phyloP scores from a whole-genome alignment of 78 protist genomes.

The Mastigamoeba balamuthi region DNA sequence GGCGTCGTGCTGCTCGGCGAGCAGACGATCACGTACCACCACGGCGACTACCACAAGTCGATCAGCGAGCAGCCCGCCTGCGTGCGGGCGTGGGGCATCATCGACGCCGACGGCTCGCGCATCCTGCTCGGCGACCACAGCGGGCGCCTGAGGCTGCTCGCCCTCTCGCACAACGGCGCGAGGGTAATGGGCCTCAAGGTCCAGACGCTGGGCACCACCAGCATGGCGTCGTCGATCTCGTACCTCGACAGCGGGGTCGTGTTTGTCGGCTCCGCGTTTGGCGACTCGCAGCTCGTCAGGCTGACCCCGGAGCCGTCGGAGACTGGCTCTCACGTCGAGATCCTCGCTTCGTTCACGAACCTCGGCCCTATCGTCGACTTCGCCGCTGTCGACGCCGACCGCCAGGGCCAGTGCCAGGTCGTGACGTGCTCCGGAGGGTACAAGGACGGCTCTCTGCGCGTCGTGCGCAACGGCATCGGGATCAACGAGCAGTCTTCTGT shows the following conservation, averaged over 20 bases:
- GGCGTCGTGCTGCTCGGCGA: conserved; percentile 69
- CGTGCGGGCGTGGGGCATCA: neutral
- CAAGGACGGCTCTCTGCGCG: conserved; percentile 74
- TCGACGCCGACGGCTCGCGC: conserved; percentile 43
- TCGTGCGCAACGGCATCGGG: conserved; percentile 85
- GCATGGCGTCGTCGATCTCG: conserved; percentile 14
- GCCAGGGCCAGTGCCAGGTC: conserved; percentile 77
- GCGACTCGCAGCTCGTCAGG: conserved; percentile 68
- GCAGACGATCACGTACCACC: conserved; percentile 55
- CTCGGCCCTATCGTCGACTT: conserved; percentile 81
- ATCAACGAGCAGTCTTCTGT: conserved; percentile 72
- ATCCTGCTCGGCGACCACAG: conserved; percentile 39
- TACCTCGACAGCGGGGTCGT: conserved; percentile 72
- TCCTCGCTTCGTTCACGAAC: conserved; percentile 54
- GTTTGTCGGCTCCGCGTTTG: conserved; percentile 55
- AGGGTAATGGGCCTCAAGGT: conserved; percentile 1
- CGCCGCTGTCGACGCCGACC: conserved; percentile 64
- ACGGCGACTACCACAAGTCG: no score
- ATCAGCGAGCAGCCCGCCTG: neutral
- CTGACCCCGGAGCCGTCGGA: conserved; percentile 19
- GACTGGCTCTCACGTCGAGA: neutral
- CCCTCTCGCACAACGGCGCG: neutral
- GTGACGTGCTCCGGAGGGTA: conserved; percentile 78
- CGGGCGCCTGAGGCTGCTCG: conserved; percentile 28
- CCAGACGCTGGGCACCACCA: conserved; percentile 38